Evolutionary conservation across 2,329 filamentous ascomycete genomes (phyloP).

Genomic region (Clonostachys byssicola): DNA sequence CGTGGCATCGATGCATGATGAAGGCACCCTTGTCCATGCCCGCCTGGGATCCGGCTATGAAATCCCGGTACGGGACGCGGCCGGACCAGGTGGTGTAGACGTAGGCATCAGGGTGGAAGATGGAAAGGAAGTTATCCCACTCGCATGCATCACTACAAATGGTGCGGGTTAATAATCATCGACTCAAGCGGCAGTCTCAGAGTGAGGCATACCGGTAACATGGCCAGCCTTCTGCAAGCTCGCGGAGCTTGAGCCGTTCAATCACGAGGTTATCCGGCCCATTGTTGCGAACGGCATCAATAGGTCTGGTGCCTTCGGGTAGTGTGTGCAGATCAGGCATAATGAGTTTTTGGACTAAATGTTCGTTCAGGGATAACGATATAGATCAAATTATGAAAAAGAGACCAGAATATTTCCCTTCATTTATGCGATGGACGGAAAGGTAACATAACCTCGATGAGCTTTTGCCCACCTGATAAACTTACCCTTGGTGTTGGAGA

Average conservation of each 20-base stretch:
- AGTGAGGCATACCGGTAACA: constrained; percentile 27
- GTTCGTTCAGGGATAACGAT: too few species aligned
- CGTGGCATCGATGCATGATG: constrained; percentile 38
- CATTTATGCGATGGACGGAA: too few species aligned
- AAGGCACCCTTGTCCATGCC: constrained; percentile 36
- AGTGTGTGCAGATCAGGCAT: constrained; percentile 2
- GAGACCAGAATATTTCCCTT: too few species aligned
- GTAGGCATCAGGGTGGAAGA: constrained; percentile 41
- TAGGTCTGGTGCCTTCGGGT: constrained; percentile 16
- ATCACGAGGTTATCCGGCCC: constrained; percentile 35
- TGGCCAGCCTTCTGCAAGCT: constrained; percentile 45
- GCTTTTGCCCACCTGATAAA: too few species aligned
- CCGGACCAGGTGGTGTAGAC: constrained; percentile 49
- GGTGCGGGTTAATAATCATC: too few species aligned
- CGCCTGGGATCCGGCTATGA: constrained; percentile 28
- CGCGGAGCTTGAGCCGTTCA: constrained; percentile 39
- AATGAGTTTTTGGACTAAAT: background rate
- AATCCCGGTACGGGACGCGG: constrained; percentile 28
- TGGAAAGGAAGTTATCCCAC: constrained; percentile 45
- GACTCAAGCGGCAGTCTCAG: too few species aligned
- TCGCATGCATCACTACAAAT: constrained; percentile 37
- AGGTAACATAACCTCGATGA: too few species aligned
- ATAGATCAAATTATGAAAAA: too few species aligned
- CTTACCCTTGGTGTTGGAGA: too few species aligned
- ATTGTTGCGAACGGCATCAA: constrained; percentile 37